A percentile compares a stretch with the other conserved stretches of the same genome.
Conservation (phyloP, 345 rosid species). For the Litchi chinensis region DNA sequence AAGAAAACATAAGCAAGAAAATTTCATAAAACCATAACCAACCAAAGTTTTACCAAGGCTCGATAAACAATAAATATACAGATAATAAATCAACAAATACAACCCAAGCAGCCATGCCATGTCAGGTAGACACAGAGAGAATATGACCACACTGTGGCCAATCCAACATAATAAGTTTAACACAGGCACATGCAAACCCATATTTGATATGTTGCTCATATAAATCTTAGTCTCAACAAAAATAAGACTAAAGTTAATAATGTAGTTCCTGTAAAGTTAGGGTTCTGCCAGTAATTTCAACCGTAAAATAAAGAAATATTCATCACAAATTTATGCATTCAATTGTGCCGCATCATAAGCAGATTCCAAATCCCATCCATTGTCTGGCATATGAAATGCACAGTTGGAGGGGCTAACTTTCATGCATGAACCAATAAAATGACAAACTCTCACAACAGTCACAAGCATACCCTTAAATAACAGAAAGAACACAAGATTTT, state of each 20-base stretch:
- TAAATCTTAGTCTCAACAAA: background rate
- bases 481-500: background rate
- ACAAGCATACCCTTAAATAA: background rate
- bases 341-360: background rate
- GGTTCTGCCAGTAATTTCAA: background rate
- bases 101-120: background rate
- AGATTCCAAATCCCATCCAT: background rate
- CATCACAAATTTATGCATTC: background rate
- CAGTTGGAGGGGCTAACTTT: background rate
- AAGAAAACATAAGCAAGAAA: slow-evolving; percentile 15
- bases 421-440: background rate
- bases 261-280: background rate
- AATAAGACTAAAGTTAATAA: background rate
- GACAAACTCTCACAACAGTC: background rate
- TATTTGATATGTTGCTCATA: background rate
- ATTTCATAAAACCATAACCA: background rate
- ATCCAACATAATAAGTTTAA: background rate
- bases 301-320: background rate
- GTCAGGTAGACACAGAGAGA: background rate
- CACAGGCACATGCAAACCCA: background rate
- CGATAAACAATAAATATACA: slow-evolving; percentile 6
- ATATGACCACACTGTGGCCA: background rate
- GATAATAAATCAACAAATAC: background rate
- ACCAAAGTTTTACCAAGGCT: background rate
- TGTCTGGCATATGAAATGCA: background rate